Percentiles rank a stretch among this genome's conserved stretches.
These are phyloP conservation scores for Aspergillus sp. DNA, from an alignment of 2,329 filamentous ascomycete genomes.

Conservation along the genomic window DNA sequence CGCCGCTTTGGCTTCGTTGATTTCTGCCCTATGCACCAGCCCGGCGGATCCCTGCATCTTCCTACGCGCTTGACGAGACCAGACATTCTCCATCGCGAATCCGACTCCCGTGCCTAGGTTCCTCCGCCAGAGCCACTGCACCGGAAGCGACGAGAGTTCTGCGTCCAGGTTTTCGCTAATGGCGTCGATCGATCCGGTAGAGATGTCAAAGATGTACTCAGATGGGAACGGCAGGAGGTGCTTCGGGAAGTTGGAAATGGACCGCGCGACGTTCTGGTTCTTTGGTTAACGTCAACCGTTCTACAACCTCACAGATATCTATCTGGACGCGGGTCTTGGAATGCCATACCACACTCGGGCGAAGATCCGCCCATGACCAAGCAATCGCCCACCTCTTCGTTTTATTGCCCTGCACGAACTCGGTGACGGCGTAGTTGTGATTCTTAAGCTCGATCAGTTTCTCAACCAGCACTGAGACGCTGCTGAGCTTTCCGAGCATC, in stretches of 20 bases:
- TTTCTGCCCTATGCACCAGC: conserved; percentile 30
- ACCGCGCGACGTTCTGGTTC: conserved; percentile 34
- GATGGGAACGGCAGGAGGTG: conserved; percentile 55
- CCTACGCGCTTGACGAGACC: conserved; percentile 72
- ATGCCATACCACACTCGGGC: conserved; percentile 58
- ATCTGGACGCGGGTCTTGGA: neutral
- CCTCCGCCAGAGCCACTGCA: conserved; percentile 66
- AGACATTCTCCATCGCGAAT: conserved; percentile 67
- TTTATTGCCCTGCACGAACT: conserved; percentile 73
- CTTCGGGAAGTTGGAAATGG: conserved; percentile 48
- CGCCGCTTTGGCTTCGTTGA: conserved; percentile 39
- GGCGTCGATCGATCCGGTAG: conserved; percentile 27
- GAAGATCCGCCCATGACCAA: conserved; percentile 74
- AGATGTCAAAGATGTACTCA: conserved; percentile 45
- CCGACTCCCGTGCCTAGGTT: conserved; percentile 58
- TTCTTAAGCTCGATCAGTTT: conserved; percentile 58
- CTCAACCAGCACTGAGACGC: conserved; percentile 61
- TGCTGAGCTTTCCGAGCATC: conserved; percentile 83
- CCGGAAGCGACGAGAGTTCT: conserved; percentile 56
- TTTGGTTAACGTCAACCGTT: conserved; percentile 3
- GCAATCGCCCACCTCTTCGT: conserved; percentile 85
- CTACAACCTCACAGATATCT: no score
- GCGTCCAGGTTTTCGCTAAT: conserved; percentile 43
- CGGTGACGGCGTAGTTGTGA: conserved; percentile 77
- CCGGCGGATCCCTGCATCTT: conserved; percentile 41